Percentiles rank a stretch among this genome's conserved stretches.
Evolutionary conservation across 2,329 filamentous ascomycete genomes (phyloP).

Genomic region (Fusarium foetens): DNA sequence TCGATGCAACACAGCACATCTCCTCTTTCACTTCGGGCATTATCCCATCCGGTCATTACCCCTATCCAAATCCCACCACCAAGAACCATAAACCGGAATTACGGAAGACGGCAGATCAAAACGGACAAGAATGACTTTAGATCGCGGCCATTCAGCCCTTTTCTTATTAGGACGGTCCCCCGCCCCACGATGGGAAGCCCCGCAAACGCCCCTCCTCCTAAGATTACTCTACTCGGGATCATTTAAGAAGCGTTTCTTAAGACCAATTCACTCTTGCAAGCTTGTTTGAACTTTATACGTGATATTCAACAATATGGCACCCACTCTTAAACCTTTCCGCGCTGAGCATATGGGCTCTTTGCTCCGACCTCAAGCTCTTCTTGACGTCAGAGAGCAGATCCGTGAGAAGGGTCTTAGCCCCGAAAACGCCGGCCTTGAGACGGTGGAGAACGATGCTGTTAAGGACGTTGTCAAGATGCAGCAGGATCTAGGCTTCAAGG

Average conservation of each 20-base stretch:
- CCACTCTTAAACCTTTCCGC: slow-evolving; percentile 67
- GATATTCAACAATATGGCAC: slow-evolving; percentile 21
- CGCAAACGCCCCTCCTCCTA: slow-evolving; percentile 30
- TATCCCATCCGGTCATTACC: slow-evolving; percentile 7
- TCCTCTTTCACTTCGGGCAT: neutral
- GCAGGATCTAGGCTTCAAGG: slow-evolving; percentile 71
- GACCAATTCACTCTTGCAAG: neutral
- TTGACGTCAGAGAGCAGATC: slow-evolving; percentile 47
- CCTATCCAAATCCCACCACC: slow-evolving; percentile 13
- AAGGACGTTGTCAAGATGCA: slow-evolving; percentile 73
- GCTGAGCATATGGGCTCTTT: slow-evolving; percentile 81
- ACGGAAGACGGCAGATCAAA: slow-evolving; percentile 17
- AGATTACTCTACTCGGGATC: neutral
- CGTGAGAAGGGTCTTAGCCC: slow-evolving; percentile 53
- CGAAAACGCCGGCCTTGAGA: slow-evolving; percentile 65
- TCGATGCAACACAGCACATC: slow-evolving; percentile 14
- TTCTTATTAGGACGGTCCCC: slow-evolving; percentile 15
- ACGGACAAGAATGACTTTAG: slow-evolving; percentile 10
- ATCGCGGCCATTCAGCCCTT: slow-evolving; percentile 15
- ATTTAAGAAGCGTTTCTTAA: neutral
- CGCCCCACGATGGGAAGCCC: slow-evolving; percentile 25
- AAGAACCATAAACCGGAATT: neutral
- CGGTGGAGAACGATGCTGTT: slow-evolving; percentile 66
- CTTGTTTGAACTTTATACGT: neutral
- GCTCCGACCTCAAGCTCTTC: slow-evolving; percentile 68